Base-by-base conservation (phyloP, 2,329 filamentous ascomycete species). In the Teratosphaeria nubilosa region DNA sequence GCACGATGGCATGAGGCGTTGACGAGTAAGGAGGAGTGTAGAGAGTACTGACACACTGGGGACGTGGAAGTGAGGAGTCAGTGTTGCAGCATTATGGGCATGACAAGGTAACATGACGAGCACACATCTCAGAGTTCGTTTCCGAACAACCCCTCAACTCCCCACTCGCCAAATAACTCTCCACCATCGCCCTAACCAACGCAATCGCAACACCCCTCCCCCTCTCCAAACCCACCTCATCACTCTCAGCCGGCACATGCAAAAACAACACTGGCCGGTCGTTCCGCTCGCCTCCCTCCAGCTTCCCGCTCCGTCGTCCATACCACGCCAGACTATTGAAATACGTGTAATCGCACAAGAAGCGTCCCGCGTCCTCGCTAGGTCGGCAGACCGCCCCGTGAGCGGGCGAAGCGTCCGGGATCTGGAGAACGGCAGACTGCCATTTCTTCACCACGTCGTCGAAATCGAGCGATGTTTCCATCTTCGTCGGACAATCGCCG, bases 301-400 rank as follows among this genome's bases (percentile, higher is more conserved):
- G 60, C 30, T 57, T 32, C 32, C 61, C 55, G 52, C 60, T 64
- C 34, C 63, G 58, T 50, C 65, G 60, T 6, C 62, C 70, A 51
- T 66, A 72, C 62, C 68, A 70, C 2, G 70, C 70, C 59, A 78
- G 61, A 30, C 68, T 71, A 41, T 71, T 69, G 61, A 72, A 76
- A 62, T 77, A 77, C n/a, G 73, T 72, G 59, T 76, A 77, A 37
- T 76, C 75, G 64, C 76, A 78, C 5, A 77, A 64, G 63, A 71
- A 77, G 25, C 72, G 72, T 2, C 75, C 73, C 2, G 76, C 71
- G 60, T 76, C 73, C 51, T 74, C 69, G 31, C 69, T 75, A n/a
- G 68, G 59, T 54, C 70, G 63, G 3, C 74, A 66, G 55, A 72
- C 71, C 30, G 65, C 64, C 3, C 56, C 56, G 30, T 66, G 59